These are phyloP conservation scores for Neophaeococcomyces aloes DNA, from an alignment of 2,329 filamentous ascomycete species.

Conservation along the genomic window DNA sequence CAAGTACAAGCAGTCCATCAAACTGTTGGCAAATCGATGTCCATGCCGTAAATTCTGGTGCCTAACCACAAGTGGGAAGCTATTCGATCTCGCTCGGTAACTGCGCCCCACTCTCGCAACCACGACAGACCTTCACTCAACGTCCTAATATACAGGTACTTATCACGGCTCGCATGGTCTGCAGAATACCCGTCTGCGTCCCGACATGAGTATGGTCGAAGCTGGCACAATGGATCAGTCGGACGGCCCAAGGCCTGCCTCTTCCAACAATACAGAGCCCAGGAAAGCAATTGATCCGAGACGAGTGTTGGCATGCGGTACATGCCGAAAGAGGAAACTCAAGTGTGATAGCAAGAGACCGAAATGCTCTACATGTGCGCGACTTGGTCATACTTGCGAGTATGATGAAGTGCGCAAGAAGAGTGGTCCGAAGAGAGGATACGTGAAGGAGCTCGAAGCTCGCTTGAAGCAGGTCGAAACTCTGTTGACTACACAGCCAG, in stretches of 20 bases:
- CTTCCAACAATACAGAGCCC: neutral
- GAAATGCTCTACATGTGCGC: conserved; percentile 76
- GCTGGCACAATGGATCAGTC: neutral
- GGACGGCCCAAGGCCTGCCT: neutral
- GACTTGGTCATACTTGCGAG: conserved; percentile 75
- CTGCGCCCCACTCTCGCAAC: neutral
- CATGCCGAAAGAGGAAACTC: conserved; percentile 59
- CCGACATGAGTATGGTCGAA: neutral
- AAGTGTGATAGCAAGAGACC: conserved; percentile 75
- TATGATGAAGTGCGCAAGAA: conserved; percentile 91
- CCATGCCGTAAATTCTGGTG: too few relatives aligned
- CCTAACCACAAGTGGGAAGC: too few relatives aligned
- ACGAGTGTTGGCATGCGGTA: conserved; percentile 63
- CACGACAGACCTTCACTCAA: too few relatives aligned
- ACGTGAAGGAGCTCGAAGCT: conserved; percentile 88
- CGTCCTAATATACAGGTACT: too few relatives aligned
- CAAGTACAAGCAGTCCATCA: too few relatives aligned
- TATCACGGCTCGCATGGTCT: too few relatives aligned
- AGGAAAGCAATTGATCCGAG: conserved; percentile 4
- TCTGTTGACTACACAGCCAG: conserved; percentile 15
- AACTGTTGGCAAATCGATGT: too few relatives aligned
- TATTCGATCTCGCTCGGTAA: neutral
- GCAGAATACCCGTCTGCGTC: too few relatives aligned
- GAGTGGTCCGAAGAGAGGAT: conserved; percentile 87
- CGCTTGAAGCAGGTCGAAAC: conserved; percentile 44